Base-by-base conservation (phyloP, 768 basidiomycete species). In the Cubamyces sp. region DNA sequence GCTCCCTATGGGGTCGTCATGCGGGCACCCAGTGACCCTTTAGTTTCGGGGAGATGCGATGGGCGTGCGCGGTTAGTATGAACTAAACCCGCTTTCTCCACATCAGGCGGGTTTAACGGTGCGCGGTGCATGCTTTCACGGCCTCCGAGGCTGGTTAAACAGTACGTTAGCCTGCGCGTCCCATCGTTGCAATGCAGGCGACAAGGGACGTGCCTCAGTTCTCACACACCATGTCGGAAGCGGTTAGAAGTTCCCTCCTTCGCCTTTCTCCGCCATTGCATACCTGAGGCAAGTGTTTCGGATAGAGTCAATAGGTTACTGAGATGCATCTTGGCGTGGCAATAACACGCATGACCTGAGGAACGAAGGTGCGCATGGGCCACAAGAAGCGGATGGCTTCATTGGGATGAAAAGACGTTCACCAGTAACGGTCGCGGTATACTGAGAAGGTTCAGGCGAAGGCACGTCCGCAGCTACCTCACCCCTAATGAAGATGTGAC, bases 1-100 rank as follows among this genome's bases (percentile, higher is more conserved):
- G 41, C 54, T n/a, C 18, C 46, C 50, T n/a, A 25, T n/a, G 41
- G 16, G 59, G 30, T 7, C 16, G 61, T 57, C 61, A 62, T 18
- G 52, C 52, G 61, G 46, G 45, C 51, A 43, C 14, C 43, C 21
- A 26, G n/a, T 25, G 43, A 47, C 25, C 18, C 5, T 45, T 5
- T 47, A 40, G 16, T 1, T 1, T 11, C 45, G 45, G 55, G 19
- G n/a, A 21, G 8, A 21, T n/a, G 51, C 51, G 39, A 23, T 19
- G 28, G 1, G 37, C 49, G 34, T 15, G 49, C 30, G 25, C 34
- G 6, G 41, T 41, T 12, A 43, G 28, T 5, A 23, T 26, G 45
- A 47, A 43, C 42, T 47, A 45, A 45, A 14, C 34, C 42, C 54
- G 19, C 54, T 28, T 18, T 25, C 23, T 23, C 42, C 45, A 28